These are phyloP conservation scores for Chalaropsis ovoidea DNA, from an alignment of 2,329 filamentous ascomycete genomes.

Conservation along the genomic window DNA sequence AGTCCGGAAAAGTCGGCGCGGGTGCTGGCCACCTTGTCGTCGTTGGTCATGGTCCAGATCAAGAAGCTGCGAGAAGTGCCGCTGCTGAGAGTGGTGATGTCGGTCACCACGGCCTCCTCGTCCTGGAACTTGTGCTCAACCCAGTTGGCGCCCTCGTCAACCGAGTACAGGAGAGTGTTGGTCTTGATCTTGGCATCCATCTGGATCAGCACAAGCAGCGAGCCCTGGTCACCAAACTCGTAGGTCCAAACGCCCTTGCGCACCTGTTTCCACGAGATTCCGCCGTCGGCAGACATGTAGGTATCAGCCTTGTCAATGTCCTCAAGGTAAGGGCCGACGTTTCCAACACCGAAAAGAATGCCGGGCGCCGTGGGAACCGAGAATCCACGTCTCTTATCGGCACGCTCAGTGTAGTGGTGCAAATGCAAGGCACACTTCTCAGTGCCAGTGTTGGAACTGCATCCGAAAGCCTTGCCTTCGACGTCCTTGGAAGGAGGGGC, in stretches of 20 bases:
- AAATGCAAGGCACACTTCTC: conserved; percentile 77
- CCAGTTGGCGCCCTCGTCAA: conserved; percentile 77
- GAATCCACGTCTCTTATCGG: conserved; percentile 72
- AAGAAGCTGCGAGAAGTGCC: conserved; percentile 87
- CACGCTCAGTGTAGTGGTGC: conserved; percentile 88
- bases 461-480: conserved; percentile 61
- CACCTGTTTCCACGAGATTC: conserved; percentile 73
- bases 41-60: conserved; percentile 61
- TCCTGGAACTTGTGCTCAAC: conserved; percentile 61
- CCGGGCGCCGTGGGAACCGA: conserved; percentile 82
- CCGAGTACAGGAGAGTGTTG: conserved; percentile 61
- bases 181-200: conserved; percentile 58
- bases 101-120: conserved; percentile 59
- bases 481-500: conserved; percentile 60
- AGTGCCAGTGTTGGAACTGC: conserved; percentile 48
- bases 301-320: conserved; percentile 67
- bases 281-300: conserved; percentile 85
- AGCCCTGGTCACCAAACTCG: conserved; percentile 93
- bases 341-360: conserved; percentile 82
- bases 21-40: conserved; percentile 56
- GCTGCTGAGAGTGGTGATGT: conserved; percentile 79
- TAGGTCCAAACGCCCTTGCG: conserved; percentile 85
- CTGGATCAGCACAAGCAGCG: conserved; percentile 78
- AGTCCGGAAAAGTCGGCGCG: conserved; percentile 85
- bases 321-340: conserved; percentile 64